Evolutionary conservation across 805 yeast genomes (phyloP).

Genomic region (Sugiyamaella marilandica): DNA sequence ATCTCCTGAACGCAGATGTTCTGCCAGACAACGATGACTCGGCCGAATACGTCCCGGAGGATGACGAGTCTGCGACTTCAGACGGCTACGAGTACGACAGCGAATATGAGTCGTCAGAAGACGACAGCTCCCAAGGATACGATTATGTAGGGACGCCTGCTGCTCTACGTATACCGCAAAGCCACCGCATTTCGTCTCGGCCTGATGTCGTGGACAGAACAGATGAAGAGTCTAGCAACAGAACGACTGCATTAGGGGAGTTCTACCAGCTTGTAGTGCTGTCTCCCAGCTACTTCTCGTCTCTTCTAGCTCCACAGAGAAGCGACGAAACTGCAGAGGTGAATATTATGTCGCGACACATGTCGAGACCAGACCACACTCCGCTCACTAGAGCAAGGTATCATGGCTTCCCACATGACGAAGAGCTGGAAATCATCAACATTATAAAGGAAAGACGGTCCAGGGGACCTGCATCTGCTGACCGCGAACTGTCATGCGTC

Average conservation of each 20-base stretch:
- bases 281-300: conserved; percentile 25
- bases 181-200: neutral
- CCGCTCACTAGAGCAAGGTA: conserved; percentile 13
- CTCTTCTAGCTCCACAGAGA: conserved; percentile 26
- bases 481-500: conserved; percentile 52
- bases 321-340: conserved; percentile 27
- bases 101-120: conserved; percentile 20
- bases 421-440: conserved; percentile 9
- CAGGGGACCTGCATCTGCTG: conserved; percentile 11
- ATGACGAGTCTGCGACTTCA: conserved; percentile 12
- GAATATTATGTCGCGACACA: conserved; percentile 31
- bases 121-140: conserved; percentile 7
- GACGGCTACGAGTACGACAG: conserved; percentile 18
- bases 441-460: conserved; percentile 16
- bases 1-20: conserved; percentile 27
- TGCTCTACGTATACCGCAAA: neutral
- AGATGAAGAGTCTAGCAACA: neutral
- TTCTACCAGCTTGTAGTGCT: conserved; percentile 20
- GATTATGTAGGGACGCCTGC: neutral
- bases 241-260: conserved; percentile 10
- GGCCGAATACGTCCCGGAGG: conserved; percentile 28
- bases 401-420: conserved; percentile 5
- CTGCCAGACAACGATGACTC: conserved; percentile 39
- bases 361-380: conserved; percentile 14
- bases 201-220: neutral